These are phyloP conservation scores for Bidens hawaiensis DNA, from an alignment of 140 eudicot genomes.

Conservation along the genomic window DNA sequence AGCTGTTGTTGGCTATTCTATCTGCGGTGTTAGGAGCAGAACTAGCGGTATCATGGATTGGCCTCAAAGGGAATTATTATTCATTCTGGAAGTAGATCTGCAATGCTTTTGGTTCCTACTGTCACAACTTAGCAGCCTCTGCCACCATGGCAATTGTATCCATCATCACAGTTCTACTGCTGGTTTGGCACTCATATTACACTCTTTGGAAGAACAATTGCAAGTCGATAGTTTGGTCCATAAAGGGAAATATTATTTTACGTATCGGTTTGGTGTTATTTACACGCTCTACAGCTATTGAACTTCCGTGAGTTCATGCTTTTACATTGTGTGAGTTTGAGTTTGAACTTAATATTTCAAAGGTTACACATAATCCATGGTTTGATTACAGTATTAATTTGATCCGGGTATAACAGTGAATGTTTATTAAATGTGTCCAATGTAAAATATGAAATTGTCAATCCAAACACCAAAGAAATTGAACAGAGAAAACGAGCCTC, in stretches of 20 bases:
- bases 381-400: not conserved
- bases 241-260: not conserved
- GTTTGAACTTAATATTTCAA: not conserved
- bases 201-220: slow-evolving; percentile 44
- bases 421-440: no score
- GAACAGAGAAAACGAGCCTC: no score
- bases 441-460: no score
- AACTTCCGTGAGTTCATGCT: not conserved
- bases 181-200: slow-evolving; percentile 42
- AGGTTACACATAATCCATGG: not conserved
- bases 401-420: not conserved
- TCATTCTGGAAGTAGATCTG: slow-evolving; percentile 57
- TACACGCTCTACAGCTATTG: not conserved
- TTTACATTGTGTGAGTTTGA: not conserved
- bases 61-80: slow-evolving; percentile 59
- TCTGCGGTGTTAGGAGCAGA: slow-evolving; percentile 73
- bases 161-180: slow-evolving; percentile 38
- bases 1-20: slow-evolving; percentile 58
- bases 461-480: no score
- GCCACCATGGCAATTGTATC: slow-evolving; percentile 34
- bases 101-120: slow-evolving; percentile 40
- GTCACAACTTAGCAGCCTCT: slow-evolving; percentile 45
- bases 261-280: not conserved
- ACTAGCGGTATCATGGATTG: slow-evolving; percentile 57
- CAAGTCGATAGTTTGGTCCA: slow-evolving; percentile 22